Evolutionary conservation across 2,329 filamentous ascomycete genomes (phyloP).

Genomic region (Endothia cerciana): DNA sequence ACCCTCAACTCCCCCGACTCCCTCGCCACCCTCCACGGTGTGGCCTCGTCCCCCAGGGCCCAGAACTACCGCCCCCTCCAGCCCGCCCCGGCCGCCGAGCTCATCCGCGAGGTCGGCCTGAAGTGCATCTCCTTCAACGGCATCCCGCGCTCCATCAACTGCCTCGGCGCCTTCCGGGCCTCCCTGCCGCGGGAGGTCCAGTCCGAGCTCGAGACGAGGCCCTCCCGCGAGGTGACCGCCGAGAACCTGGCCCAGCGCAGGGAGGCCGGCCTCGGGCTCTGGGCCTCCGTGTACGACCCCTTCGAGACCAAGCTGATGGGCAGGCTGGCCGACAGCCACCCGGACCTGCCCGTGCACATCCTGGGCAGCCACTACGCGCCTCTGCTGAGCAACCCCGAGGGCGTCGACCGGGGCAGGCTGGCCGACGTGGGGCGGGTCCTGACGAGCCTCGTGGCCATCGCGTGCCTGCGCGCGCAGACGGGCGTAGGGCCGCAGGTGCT

Average conservation of each 20-base stretch:
- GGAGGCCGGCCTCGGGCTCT: slow-evolving; percentile 65
- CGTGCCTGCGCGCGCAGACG: slow-evolving; percentile 76
- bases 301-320: slow-evolving; percentile 72
- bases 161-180: slow-evolving; percentile 71
- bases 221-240: slow-evolving; percentile 57
- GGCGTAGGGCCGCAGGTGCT: slow-evolving; percentile 83
- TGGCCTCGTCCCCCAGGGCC: slow-evolving; percentile 43
- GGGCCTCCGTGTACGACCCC: slow-evolving; percentile 77
- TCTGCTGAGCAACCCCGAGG: slow-evolving; percentile 70
- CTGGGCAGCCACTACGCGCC: slow-evolving; percentile 74
- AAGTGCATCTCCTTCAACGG: slow-evolving; percentile 83
- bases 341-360: slow-evolving; percentile 81
- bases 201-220: slow-evolving; percentile 55
- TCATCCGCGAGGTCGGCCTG: slow-evolving; percentile 75
- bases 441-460: slow-evolving; percentile 74
- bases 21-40: slow-evolving; percentile 63
- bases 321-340: slow-evolving; percentile 76
- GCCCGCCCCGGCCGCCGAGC: slow-evolving; percentile 61
- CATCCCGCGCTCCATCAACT: slow-evolving; percentile 84
- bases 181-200: slow-evolving; percentile 62
- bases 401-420: slow-evolving; percentile 45
- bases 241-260: slow-evolving; percentile 59
- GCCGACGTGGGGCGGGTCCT: slow-evolving; percentile 68
- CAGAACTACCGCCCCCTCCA: slow-evolving; percentile 31
- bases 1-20: slow-evolving; percentile 85